phyloP scores from a whole-genome alignment of 139 green algal genomes.

The Chlamydomonas sphaeroides region DNA sequence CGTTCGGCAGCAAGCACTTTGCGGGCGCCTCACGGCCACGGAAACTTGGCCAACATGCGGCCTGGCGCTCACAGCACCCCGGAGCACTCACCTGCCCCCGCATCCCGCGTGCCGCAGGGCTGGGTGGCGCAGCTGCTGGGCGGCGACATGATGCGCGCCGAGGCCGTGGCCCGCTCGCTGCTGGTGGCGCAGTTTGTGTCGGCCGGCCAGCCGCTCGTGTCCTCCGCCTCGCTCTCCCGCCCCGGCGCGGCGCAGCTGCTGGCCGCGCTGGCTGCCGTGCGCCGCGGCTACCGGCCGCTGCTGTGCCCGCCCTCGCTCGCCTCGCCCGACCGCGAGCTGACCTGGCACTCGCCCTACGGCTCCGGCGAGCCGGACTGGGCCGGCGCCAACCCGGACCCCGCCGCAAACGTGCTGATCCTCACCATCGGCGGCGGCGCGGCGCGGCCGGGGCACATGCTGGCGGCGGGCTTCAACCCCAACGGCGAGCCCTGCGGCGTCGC shows the following conservation, averaged over 20 bases:
- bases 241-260: neutral
- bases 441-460: slow-evolving; percentile 16
- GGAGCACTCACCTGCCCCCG: no score
- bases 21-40: no score
- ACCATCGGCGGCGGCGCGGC: neutral
- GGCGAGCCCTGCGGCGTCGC: neutral
- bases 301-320: slow-evolving; percentile 12
- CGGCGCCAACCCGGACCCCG: neutral
- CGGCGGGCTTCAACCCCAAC: slow-evolving; percentile 14
- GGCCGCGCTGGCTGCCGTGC: slow-evolving; percentile 28
- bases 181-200: slow-evolving; percentile 58
- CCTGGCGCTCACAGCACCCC: no score
- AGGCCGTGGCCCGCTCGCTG: slow-evolving; percentile 43
- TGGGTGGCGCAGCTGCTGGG: no score
- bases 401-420: slow-evolving; percentile 8
- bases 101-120: no score
- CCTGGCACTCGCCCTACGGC: slow-evolving; percentile 25
- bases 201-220: slow-evolving; percentile 18
- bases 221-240: neutral
- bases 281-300: slow-evolving; percentile 13
- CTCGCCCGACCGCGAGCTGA: slow-evolving; percentile 14
- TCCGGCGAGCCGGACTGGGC: slow-evolving; percentile 26
- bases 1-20: no score
- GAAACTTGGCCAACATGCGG: no score
- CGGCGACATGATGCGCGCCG: slow-evolving; percentile 16